Percentiles rank a stretch among this genome's conserved stretches.
Conservation (phyloP, 495 filamentous ascomycete genomes). For the Barbatosphaeria neglecta region DNA sequence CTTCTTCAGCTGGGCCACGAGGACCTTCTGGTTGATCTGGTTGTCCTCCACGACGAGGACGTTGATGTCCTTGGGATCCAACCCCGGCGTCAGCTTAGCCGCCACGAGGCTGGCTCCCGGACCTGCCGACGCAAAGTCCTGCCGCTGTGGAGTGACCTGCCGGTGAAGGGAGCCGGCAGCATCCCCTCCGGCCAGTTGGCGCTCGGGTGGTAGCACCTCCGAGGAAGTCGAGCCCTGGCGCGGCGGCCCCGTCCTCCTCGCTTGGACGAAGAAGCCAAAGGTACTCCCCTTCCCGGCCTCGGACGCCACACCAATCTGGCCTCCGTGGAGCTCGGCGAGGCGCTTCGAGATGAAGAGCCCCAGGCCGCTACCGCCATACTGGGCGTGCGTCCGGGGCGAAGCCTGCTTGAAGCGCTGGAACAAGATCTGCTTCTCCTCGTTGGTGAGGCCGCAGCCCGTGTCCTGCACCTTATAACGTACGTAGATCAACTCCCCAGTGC, state of each 20-base stretch:
- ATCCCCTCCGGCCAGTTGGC: background rate
- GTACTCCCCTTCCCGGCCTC: conserved; percentile 51
- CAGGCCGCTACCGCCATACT: conserved; percentile 62
- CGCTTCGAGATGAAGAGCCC: conserved; percentile 61
- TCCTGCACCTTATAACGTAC: conserved; percentile 56
- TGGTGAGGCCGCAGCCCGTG: conserved; percentile 54
- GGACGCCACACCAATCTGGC: conserved; percentile 60
- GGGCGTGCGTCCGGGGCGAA: conserved; percentile 51
- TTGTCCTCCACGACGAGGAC: conserved; percentile 65
- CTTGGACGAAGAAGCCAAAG: conserved; percentile 63
- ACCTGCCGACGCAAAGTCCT: conserved; percentile 2
- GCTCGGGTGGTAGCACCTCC: conserved; percentile 1
- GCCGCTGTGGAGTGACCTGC: conserved; percentile 4
- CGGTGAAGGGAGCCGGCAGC: background rate
- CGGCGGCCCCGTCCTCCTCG: conserved; percentile 10
- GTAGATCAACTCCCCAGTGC: conserved; percentile 40
- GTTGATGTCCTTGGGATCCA: conserved; percentile 1
- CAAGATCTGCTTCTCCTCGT: conserved; percentile 49
- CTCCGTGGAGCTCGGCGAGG: conserved; percentile 59
- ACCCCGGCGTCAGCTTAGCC: conserved; percentile 1
- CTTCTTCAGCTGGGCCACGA: conserved; percentile 48
- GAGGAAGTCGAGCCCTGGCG: background rate
- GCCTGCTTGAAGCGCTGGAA: conserved; percentile 66
- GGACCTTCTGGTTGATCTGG: conserved; percentile 54
- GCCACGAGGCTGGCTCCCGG: conserved; percentile 3